Evolutionary conservation across 768 basidiomycete genomes (phyloP), one percentile per base, ranked within the genome.

Genomic region (Lactifluus piperatus): DNA sequence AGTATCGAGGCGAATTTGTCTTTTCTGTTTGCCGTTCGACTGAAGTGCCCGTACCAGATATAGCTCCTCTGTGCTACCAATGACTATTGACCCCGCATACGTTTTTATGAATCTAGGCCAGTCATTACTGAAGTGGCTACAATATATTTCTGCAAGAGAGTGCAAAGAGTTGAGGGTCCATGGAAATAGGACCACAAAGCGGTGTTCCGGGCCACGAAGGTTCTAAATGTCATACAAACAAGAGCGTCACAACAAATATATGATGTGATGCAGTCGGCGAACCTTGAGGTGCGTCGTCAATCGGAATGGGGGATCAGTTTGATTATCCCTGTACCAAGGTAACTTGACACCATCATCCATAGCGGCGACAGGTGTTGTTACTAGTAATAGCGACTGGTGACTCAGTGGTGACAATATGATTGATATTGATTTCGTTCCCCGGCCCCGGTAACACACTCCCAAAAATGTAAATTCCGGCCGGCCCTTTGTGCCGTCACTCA

Each of bases 211-310:
- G 46, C 76, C 48, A 78, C 78, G 55, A 84, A 71, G 30, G 80
- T 73, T 51, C 82, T 80, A 48, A 74, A 70, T 72, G 29, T 77
- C 56, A 69, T 34, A 30, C 8, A 30, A 68, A 69, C 20, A 71
- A 71, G 36, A 69, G 70, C 16, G 65, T 58, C 10, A 67, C 62
- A n/a, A n/a, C 14, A 62, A 53, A 41, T 54, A 63, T 37, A n/a
- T 20, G 44, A 41, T 13, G 13, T 30, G 18, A 14, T 45, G 51
- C 41, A n/a, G 16, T 32, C 6, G n/a, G 76, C 80, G 57, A 62
- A 84, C 82, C 63, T 71, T 69, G 48, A 79, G 65, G 54, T 74
- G 76, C 56, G 71, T 76, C 55, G 62, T 66, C 27, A 82, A 73
- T 22, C 60, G 66, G 64, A 78, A 81, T 2, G 80, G 76, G 32